phyloP scores from a whole-genome alignment of 768 basidiomycete genomes.

The Amanita muscaria region DNA sequence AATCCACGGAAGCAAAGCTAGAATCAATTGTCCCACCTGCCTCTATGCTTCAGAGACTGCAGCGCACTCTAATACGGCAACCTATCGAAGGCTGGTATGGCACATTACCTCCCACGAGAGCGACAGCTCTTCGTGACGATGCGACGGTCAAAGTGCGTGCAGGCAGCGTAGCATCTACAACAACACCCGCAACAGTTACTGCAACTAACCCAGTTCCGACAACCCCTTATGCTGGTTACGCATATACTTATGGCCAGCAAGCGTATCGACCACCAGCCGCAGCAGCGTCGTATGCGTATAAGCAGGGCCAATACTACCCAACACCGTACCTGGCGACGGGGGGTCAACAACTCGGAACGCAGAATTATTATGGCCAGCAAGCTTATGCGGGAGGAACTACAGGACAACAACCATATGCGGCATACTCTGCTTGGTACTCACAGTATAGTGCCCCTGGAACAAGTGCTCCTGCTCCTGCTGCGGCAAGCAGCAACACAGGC shows the following conservation, averaged over 20 bases:
- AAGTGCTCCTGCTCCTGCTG: slow-evolving; percentile 4
- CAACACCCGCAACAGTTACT: slow-evolving; percentile 25
- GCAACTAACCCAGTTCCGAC: slow-evolving; percentile 19
- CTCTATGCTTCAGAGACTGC: slow-evolving; percentile 58
- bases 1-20: slow-evolving; percentile 30
- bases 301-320: slow-evolving; percentile 28
- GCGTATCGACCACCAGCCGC: slow-evolving; percentile 11
- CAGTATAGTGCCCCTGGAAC: slow-evolving; percentile 19
- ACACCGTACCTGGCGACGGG: slow-evolving; percentile 18
- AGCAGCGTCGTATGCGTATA: slow-evolving; percentile 26
- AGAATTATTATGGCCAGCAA: slow-evolving; percentile 28
- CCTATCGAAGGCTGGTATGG: slow-evolving; percentile 67
- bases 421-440: slow-evolving; percentile 26
- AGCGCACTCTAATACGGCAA: slow-evolving; percentile 55
- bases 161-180: slow-evolving; percentile 24
- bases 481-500: slow-evolving; percentile 17
- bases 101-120: slow-evolving; percentile 48
- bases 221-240: slow-evolving; percentile 25
- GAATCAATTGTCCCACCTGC: slow-evolving; percentile 54
- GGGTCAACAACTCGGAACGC: slow-evolving; percentile 18
- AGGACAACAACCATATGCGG: slow-evolving; percentile 26
- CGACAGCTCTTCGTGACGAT: slow-evolving; percentile 65
- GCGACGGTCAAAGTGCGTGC: slow-evolving; percentile 56
- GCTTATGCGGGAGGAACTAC: slow-evolving; percentile 22
- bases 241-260: slow-evolving; percentile 23